Base-by-base conservation (phyloP, 441 rosid genomes). In the Francoa sonchifolia region DNA sequence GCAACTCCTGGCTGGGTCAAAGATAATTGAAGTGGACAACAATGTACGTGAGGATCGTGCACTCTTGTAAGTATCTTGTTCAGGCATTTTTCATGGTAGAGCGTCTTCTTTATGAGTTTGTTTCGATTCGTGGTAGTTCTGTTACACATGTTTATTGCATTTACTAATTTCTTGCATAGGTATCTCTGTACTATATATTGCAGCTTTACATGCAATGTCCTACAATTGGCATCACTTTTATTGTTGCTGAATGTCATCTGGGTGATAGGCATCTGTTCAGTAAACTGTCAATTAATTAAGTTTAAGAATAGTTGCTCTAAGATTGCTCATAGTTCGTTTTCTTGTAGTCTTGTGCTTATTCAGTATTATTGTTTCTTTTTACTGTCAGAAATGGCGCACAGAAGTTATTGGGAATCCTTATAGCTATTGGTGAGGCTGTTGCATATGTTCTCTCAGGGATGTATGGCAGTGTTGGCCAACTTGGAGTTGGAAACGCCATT, bases 361-460 rank as follows among this genome's bases (percentile, higher is more conserved):
- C 40, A 13, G 2, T 8, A 8, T 9, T 6, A 4, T 42, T 0
- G 6, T 12, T 19, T 28, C 17, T 48, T 25, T 37, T 47, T 30
- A 2, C 48, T 31, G 52, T 8, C 62, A 81, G 94, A 44, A 82
- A 79, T 63, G 87, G 94, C 18, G 90, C 94, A 4, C 94, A 82
- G 47, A 86, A 86, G 61, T 49, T 86, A 68, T 58, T 86, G 59
- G 94, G 94, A 33, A 77, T 82, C 19, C 47, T 82, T 58, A 86
- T 86, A 20, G 96, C 94, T 7, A 63, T 86, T 40, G 96, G 96
- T 28, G 90, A 86, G 51, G 96, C 96, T 12, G 94, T 82, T 32
- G 95, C 95, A 0, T 85, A 81, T 57, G 95, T 85, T 48, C 79
- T 85, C 7, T 85, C 95, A 5, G 95, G 95, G 17, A 85, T 85